A percentile compares a stretch with the other conserved stretches of the same genome.
These are phyloP conservation scores for Priceomyces castillae DNA, from an alignment of 805 yeast species.

Conservation along the genomic window DNA sequence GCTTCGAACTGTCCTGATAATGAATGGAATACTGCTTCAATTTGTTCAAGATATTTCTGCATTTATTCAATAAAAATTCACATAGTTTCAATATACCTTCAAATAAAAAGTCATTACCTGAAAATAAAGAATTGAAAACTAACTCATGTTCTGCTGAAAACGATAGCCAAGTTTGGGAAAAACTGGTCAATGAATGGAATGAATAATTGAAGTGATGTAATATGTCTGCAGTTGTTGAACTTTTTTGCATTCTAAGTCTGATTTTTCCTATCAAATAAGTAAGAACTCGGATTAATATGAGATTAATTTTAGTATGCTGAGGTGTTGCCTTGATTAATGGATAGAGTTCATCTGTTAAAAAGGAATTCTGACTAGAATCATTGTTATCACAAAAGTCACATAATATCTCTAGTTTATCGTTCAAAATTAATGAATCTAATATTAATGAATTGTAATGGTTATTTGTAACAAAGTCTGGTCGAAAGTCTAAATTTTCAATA, in stretches of 20 bases:
- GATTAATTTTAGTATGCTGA: conserved; percentile 20
- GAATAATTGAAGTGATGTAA: background rate
- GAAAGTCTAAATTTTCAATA: conserved; percentile 11
- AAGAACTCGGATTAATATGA: conserved; percentile 16
- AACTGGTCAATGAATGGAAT: conserved; percentile 2
- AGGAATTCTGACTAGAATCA: background rate
- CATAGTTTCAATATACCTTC: conserved; percentile 13
- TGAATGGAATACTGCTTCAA: background rate
- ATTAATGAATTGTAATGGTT: conserved; percentile 20
- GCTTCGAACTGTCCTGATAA: background rate
- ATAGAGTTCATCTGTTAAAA: conserved; percentile 8
- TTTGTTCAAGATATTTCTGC: background rate
- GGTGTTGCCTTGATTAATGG: conserved; percentile 11
- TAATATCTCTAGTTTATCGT: conserved; percentile 14
- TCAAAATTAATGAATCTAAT: conserved; percentile 20
- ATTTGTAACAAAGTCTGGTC: conserved; percentile 5
- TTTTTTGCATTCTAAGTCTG: conserved; percentile 1
- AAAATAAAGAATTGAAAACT: conserved; percentile 24
- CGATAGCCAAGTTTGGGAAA: conserved; percentile 6
- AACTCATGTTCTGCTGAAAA: conserved; percentile 2
- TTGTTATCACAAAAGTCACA: background rate
- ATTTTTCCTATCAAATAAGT: conserved; percentile 12
- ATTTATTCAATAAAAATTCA: conserved; percentile 5
- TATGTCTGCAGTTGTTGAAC: background rate
- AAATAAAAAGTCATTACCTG: conserved; percentile 29